Percentiles rank a stretch among this genome's conserved stretches.
Conservation (phyloP, 2,329 filamentous ascomycete species). For the Epichloe amarillans region DNA sequence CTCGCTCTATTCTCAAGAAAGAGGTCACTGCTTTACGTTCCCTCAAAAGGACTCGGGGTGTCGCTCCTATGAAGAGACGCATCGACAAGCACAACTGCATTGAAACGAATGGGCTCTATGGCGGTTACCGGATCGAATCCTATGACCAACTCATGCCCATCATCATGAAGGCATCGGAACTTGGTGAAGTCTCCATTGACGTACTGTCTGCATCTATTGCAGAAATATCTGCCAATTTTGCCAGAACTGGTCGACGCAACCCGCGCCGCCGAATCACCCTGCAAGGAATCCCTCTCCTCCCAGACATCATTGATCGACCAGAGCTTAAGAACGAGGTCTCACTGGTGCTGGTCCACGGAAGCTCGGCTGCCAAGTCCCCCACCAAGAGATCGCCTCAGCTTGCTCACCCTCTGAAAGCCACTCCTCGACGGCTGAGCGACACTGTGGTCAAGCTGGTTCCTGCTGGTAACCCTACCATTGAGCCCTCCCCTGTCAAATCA, state of each 20-base stretch:
- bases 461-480: constrained; percentile 10
- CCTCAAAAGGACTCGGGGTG: constrained; percentile 5
- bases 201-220: constrained; percentile 15
- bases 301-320: constrained; percentile 15
- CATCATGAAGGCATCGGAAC: constrained; percentile 11
- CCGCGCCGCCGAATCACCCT: constrained; percentile 2
- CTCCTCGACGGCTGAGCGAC: constrained; percentile 15
- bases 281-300: constrained; percentile 13
- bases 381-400: constrained; percentile 17
- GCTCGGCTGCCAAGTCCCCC: constrained; percentile 16
- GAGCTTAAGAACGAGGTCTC: constrained; percentile 16
- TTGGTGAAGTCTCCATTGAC: constrained; percentile 13
- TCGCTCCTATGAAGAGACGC: constrained; percentile 18
- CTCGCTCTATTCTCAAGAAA: not conserved
- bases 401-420: constrained; percentile 14
- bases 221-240: constrained; percentile 11
- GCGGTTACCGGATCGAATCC: constrained; percentile 15
- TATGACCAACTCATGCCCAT: constrained; percentile 15
- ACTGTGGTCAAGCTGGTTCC: constrained; percentile 19
- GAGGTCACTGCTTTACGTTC: constrained; percentile 3
- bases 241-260: not conserved
- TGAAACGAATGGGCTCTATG: constrained; percentile 5
- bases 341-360: constrained; percentile 10
- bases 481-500: constrained; percentile 20
- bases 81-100: constrained; percentile 8